Base-by-base conservation (phyloP, 108 stramenopile genomes). In the Skeletonema grethae region DNA sequence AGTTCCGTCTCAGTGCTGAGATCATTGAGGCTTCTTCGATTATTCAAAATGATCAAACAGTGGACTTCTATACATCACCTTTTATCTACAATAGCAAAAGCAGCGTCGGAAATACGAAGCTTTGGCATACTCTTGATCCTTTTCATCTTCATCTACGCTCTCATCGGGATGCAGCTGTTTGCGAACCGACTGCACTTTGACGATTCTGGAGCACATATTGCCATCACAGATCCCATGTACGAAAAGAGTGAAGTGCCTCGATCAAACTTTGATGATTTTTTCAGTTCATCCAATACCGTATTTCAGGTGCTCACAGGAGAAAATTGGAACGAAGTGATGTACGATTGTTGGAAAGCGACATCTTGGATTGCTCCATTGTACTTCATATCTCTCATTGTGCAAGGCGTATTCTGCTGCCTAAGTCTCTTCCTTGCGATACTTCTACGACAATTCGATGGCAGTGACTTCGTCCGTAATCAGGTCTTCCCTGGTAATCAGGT, bases 151-250 rank as follows among this genome's bases (percentile, higher is more conserved):
- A 86, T 93, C 41, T 93, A 87, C 62, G 61, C 80, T 9, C 76
- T 93, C 18, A 57, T 86, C 13, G 88, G 89, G 15, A 80, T 86
- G 83, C 88, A 90, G 75, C 72, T 90, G 35, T 89, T 93, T 65
- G 82, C 86, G n/a, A 89, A 89, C 72, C 58, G 82, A 16, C 48
- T 89, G 57, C 73, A 71, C 38, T 89, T 89, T 46, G 65, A 72
- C 13, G 28, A 12, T 12, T 69, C 64, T 31, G 72, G 72, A 32
- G 35, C 39, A 7, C 65, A 45, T 35, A 32, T 79, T 60, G 60
- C 29, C 18, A 80, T 87, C 31, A 50, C 65, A 31, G 77, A 76
- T 35, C 25, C 60, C 2, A 77, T 63, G 53, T 79, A 69, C 48
- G 67, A 12, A 18, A 43, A 8, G 3, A 64, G 80, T 5, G 61